Evolutionary conservation across 768 basidiomycete species (phyloP), one percentile per base, ranked within the genome.

Genomic region (Neoboletus subvelutipes): DNA sequence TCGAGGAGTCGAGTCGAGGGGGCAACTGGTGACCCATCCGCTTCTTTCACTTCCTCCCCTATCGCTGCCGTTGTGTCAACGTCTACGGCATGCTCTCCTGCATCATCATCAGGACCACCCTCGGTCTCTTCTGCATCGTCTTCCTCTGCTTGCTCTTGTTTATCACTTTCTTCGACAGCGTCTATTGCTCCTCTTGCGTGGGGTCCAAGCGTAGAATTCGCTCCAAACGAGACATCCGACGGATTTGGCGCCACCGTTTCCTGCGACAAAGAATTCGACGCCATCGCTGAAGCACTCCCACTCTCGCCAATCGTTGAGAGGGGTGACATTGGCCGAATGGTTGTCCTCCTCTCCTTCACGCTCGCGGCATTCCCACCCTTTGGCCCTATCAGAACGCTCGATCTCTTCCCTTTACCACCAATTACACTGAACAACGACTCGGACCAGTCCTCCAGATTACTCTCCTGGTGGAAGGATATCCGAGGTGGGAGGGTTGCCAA

Each of bases 361-460:
- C 31, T 56, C 10, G 50, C 17, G 22, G 15, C n/a, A 49, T 55
- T 34, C 13, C 24, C 55, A 1, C 40, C 41, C 28, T 54, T 49
- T 20, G 40, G 13, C 24, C 45, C 22, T 4, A 52, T 37, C 33
- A 53, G 15, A 41, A 62, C 24, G 28, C 61, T 61, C n/a, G 57
- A 55, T 41, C 59, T 52, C 50, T 62, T 65, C 31, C 55, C 60
- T 17, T 62, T 58, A 17, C 46, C 31, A 26, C 81, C 81, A 47
- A 84, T 78, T 3, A 78, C 82, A n/a, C 74, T 80, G 33, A 86
- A 74, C 36, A 86, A 61, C 7, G 80, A 76, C 61, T 81, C 77
- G 11, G 80, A 76, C 85, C 85, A 86, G 28, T 76, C 75, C 11
- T 77, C 75, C 28, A 85, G 71, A 58, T 79, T 83, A 12, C 56